A percentile compares a stretch with the other conserved stretches of the same genome.
These are phyloP conservation scores for Silene latifolia DNA, from an alignment of 148 eudicot genomes.

Conservation along the genomic window DNA sequence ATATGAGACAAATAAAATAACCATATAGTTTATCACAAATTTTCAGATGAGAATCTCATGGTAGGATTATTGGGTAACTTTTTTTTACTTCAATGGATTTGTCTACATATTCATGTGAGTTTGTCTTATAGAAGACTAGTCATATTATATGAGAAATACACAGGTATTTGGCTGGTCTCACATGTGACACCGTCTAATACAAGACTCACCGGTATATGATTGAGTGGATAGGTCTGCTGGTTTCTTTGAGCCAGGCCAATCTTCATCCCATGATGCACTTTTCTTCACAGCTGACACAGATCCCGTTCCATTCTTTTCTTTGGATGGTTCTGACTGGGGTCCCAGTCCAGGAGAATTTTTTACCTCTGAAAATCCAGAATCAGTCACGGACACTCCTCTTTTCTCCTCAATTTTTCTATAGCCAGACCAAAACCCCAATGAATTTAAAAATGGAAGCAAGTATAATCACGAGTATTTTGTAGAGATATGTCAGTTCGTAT, in stretches of 20 bases:
- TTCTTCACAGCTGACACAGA: constrained; percentile 43
- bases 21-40: neutral
- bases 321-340: constrained; percentile 25
- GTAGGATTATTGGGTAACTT: neutral
- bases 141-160: neutral
- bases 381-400: constrained; percentile 77
- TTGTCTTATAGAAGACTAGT: neutral
- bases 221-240: constrained; percentile 31
- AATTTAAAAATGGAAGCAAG: neutral
- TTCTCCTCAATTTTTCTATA: constrained; percentile 86
- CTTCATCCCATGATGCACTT: constrained; percentile 83
- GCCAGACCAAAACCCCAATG: constrained; percentile 9
- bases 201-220: neutral
- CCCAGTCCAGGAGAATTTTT: constrained; percentile 42
- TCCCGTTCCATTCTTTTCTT: constrained; percentile 35
- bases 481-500: neutral
- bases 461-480: neutral
- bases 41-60: too few relatives aligned
- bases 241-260: constrained; percentile 55
- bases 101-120: neutral
- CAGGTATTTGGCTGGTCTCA: neutral
- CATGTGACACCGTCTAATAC: neutral
- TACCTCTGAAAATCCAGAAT: constrained; percentile 54
- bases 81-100: neutral
- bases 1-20: neutral